Conservation (phyloP, 148 eudicot genomes). For the Vaccinium myrtillus region DNA sequence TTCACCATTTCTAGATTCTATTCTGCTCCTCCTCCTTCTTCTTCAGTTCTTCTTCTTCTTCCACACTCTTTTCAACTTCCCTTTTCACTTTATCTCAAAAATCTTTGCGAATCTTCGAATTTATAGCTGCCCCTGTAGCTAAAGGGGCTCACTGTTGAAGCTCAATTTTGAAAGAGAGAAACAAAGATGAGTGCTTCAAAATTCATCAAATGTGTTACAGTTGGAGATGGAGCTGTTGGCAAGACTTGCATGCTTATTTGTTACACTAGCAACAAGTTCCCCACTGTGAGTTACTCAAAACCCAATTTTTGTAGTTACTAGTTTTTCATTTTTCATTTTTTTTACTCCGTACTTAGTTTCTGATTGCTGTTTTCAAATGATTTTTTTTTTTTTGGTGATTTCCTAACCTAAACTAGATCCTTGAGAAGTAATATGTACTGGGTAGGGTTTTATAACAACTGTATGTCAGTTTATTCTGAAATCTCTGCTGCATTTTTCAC, state of each 20-base stretch:
- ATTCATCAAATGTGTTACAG: slow-evolving; percentile 98
- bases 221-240: slow-evolving; percentile 99
- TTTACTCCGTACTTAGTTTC: background rate
- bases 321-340: background rate
- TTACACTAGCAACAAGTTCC: slow-evolving; percentile 96
- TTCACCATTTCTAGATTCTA: slow-evolving; percentile 16
- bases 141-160: slow-evolving; percentile 4
- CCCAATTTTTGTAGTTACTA: background rate
- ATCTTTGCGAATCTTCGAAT: background rate
- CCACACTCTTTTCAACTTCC: slow-evolving; percentile 9
- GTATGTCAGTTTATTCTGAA: background rate
- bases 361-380: background rate
- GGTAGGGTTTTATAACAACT: background rate
- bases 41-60: background rate
- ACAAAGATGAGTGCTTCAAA: slow-evolving; percentile 44
- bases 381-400: background rate
- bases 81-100: background rate
- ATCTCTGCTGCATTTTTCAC: background rate
- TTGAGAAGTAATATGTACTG: background rate
- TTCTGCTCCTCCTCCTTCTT: background rate
- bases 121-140: background rate
- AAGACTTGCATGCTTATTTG: slow-evolving; percentile 98
- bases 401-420: background rate
- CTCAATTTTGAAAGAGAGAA: background rate
- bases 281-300: slow-evolving; percentile 62